Conservation (phyloP, 148 eudicot species). For the Fagopyrum homotropicum region DNA sequence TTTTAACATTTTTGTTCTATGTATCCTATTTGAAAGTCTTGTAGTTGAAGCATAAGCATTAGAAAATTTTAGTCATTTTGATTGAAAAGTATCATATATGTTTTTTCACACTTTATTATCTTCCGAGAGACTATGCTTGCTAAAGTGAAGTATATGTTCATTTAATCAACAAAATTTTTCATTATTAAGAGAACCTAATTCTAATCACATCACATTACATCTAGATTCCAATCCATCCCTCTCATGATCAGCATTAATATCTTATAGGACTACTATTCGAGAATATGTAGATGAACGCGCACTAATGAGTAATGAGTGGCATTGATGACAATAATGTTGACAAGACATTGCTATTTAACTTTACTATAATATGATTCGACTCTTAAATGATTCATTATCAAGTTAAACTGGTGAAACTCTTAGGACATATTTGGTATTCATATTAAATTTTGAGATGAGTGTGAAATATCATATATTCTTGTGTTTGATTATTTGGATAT, state of each 20-base stretch:
- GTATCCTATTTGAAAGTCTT: neutral
- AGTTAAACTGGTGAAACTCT: neutral
- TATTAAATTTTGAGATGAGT: no score
- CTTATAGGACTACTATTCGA: neutral
- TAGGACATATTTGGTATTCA: neutral
- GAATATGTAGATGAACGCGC: neutral
- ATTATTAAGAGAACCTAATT: neutral
- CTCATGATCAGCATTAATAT: neutral
- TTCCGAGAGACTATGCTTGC: neutral
- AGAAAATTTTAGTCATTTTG: neutral
- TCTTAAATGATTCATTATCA: neutral
- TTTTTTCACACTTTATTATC: neutral
- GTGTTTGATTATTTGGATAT: no score
- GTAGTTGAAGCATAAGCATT: constrained; percentile 5
- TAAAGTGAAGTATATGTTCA: neutral
- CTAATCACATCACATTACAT: neutral
- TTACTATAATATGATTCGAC: neutral
- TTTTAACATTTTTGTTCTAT: neutral
- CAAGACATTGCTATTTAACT: neutral
- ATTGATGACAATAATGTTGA: neutral
- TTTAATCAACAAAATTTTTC: neutral
- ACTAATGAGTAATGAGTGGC: neutral
- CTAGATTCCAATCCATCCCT: neutral
- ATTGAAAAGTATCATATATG: neutral
- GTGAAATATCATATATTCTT: no score